Evolutionary conservation across 176 grass and related monocot genomes (phyloP), one percentile per base, ranked within the genome.

Genomic region (Coix lacrymajobi): DNA sequence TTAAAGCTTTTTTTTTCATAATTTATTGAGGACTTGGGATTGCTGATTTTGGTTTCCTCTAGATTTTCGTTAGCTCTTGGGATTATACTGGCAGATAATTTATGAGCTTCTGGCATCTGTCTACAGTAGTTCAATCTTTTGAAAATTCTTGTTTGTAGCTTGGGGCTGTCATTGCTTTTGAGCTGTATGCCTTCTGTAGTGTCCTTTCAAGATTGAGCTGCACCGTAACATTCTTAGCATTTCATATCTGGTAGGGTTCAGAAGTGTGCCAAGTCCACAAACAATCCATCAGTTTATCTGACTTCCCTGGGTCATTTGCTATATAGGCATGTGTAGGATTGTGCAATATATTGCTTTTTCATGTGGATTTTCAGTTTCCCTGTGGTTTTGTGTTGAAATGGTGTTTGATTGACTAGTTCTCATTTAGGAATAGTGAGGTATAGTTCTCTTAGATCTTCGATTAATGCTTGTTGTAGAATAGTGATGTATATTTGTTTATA

Each of bases 1-100:
- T 51, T 62, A 6, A 44, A 83, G 38, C 8, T 81, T n/a, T 57
- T 81, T n/a, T 57, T 82, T 13, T 40, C 40, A 19, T 77, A 66
- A 24, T 61, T 7, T 25, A 19, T 24, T 33, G 17, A 41, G 48
- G 22, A 60, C 58, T 36, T 52, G 58, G 52, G 63, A 17, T 11
- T 54, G 17, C 56, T 54, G 17, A 24, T 57, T 57, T 57, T 57
- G 24, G 37, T 31, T 48, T 69, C 8, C 5, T 32, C 8, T 38
- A 40, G 19, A 22, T 78, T 83, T 62, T 26, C 2, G 40, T 36
- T 45, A 20, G 61, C 22, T 57, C 62, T 28, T 64, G 24, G 6
- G 45, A 29, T 56, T 36, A 8, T 46, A 22, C 52, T 71, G 51
- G 11, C 25, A 54, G 20, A 83, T 56, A 78, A 65, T 54, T 83